These are phyloP conservation scores for Lepidopterella palustris DNA, from an alignment of 495 filamentous ascomycete genomes.

Conservation along the genomic window DNA sequence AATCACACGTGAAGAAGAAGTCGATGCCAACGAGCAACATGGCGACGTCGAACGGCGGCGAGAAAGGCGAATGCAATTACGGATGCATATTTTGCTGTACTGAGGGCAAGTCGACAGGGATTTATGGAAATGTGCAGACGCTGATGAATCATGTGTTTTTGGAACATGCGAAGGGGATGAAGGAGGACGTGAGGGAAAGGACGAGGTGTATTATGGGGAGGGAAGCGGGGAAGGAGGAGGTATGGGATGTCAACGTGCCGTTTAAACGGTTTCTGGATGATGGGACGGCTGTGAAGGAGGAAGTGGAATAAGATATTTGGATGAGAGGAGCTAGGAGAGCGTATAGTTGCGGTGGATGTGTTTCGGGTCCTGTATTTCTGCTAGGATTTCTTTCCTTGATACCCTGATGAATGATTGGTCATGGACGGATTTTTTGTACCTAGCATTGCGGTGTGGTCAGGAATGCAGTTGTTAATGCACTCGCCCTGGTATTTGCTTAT, in stretches of 20 bases:
- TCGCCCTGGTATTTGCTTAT: too few relatives aligned
- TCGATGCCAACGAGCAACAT: neutral
- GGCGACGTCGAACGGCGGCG: neutral
- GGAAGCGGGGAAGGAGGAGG: conserved; percentile 14
- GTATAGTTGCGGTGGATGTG: too few relatives aligned
- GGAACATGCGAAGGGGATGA: conserved; percentile 20
- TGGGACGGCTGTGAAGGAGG: neutral
- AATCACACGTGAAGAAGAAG: conserved; percentile 41
- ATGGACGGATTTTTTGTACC: too few relatives aligned
- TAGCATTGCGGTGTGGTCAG: too few relatives aligned
- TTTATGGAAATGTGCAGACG: conserved; percentile 37
- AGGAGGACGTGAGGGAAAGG: conserved; percentile 8
- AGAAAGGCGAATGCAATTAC: conserved; percentile 28
- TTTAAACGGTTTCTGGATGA: neutral
- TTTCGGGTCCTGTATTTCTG: too few relatives aligned
- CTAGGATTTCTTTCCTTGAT: too few relatives aligned
- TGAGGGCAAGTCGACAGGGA: conserved; percentile 35
- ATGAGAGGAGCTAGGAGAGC: too few relatives aligned
- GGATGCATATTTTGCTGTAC: conserved; percentile 46
- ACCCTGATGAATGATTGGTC: too few relatives aligned
- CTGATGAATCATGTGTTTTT: conserved; percentile 43
- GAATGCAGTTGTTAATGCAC: too few relatives aligned
- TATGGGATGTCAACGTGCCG: conserved; percentile 28
- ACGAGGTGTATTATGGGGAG: conserved; percentile 16
- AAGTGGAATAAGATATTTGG: neutral